Evolutionary conservation across 139 green algal species (phyloP).

Genomic region (Volvox reticuliferus): DNA sequence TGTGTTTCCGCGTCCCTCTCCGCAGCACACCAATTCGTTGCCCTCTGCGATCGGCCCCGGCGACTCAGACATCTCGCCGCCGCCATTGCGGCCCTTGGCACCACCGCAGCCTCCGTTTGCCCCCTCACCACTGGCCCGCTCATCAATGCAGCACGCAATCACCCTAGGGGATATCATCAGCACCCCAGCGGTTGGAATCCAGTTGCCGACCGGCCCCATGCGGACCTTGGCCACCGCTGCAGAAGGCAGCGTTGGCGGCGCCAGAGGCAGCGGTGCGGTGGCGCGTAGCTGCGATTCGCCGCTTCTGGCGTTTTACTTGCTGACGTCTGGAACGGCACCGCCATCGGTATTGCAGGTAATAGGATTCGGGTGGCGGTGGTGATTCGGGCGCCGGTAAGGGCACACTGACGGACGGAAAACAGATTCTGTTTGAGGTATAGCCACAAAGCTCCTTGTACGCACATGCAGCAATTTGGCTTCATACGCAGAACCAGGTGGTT

Average conservation of each 20-base stretch:
- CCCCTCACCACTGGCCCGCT: neutral
- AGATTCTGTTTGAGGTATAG: no score
- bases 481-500: no score
- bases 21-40: neutral
- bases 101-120: neutral
- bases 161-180: neutral
- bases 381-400: no score
- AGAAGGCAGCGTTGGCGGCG: neutral
- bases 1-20: neutral
- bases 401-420: no score
- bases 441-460: no score
- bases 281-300: neutral
- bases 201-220: neutral
- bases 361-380: neutral
- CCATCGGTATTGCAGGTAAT: constrained; percentile 28
- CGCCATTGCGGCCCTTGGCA: neutral
- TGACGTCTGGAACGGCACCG: constrained; percentile 14
- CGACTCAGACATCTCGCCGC: neutral
- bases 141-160: neutral
- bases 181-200: neutral
- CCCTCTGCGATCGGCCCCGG: neutral
- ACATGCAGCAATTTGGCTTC: no score
- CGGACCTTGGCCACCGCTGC: neutral
- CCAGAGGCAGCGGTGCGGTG: neutral
- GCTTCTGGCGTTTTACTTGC: constrained; percentile 26